Percentiles rank a stretch among this genome's conserved stretches.
Evolutionary conservation across 371 early-diverging fungal genomes (phyloP).

Genomic region (Catenaria anguillulae): DNA sequence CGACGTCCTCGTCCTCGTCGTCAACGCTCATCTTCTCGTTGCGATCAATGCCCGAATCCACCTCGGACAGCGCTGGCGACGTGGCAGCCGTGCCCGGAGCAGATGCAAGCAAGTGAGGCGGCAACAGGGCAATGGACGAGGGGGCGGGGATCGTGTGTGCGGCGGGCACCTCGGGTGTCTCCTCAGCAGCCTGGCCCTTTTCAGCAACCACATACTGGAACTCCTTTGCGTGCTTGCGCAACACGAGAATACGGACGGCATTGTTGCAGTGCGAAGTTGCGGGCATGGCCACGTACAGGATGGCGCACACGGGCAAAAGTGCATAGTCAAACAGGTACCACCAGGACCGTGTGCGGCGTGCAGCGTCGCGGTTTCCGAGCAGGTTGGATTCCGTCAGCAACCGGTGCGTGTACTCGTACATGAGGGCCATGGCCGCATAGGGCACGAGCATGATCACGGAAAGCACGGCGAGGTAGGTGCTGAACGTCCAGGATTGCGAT

Average conservation of each 20-base stretch:
- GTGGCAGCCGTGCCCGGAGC: no score
- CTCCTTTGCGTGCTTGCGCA: not conserved
- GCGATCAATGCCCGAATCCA: no score
- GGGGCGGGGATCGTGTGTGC: not conserved
- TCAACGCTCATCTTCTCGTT: no score
- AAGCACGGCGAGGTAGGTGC: not conserved
- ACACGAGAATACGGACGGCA: not conserved
- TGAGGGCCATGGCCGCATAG: not conserved
- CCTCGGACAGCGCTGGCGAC: no score
- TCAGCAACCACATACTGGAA: conserved; percentile 1
- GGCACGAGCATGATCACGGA: conserved; percentile 1
- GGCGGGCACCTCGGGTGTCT: not conserved
- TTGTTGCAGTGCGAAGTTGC: conserved; percentile 1
- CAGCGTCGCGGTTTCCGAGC: not conserved
- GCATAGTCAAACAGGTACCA: not conserved
- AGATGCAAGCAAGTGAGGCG: no score
- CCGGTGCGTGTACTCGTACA: conserved; percentile 7
- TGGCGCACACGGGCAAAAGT: not conserved
- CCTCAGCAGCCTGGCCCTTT: no score
- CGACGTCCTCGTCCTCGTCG: no score
- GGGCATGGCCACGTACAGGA: not conserved
- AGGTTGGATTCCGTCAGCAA: not conserved
- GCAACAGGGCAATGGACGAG: no score
- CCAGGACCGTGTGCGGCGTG: not conserved
- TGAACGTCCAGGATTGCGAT: no score